Evolutionary conservation across 176 grass and related monocot species (phyloP), one percentile per base, ranked within the genome.

Genomic region (Paspalum notatum): DNA sequence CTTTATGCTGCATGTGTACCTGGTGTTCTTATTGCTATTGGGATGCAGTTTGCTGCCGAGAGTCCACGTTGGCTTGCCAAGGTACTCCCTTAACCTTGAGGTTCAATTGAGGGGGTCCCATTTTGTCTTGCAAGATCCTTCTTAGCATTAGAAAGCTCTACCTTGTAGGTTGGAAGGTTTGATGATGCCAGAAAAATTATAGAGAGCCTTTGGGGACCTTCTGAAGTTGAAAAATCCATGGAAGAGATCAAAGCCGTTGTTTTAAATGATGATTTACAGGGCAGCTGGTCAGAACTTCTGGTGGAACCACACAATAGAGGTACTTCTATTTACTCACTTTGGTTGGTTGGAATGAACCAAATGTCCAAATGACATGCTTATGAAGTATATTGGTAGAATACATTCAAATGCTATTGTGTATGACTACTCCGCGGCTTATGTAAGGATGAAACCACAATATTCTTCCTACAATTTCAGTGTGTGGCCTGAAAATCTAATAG

Each of bases 41-140:
- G 96, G 64, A 95, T 99, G 96, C 96, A 99, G 82, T 99, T 95
- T 84, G 90, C 96, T 76, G 92, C 90, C 76, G 96, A 99, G 76
- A 98, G 96, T 83, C 96, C 90, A 0, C 90, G 92, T 39, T 99
- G 92, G 96, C 92, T 99, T 61, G 91, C 88, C 48, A 99, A 95
- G 92, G 96, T 99, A 83, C n/a, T 41, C 14, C 62, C 32, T 32
- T 32, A 32, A 32, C 65, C 65, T 72, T 81, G 20, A 41, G 27
- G 16, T 17, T 41, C 18, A 67, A 9, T 42, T 75, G 6, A 9
- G 42, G 58, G 50, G 74, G 44, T 80, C 22, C 7, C 25, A 75
- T 65, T 72, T 88, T 80, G 15, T 76, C 22, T 14, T 82, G 50
- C 44, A 62, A 17, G 43, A 32, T 32, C 43, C 24, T 62, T 78